These are phyloP conservation scores for Maudiozyma bulderi DNA, from an alignment of 805 yeast species.

Conservation along the genomic window DNA sequence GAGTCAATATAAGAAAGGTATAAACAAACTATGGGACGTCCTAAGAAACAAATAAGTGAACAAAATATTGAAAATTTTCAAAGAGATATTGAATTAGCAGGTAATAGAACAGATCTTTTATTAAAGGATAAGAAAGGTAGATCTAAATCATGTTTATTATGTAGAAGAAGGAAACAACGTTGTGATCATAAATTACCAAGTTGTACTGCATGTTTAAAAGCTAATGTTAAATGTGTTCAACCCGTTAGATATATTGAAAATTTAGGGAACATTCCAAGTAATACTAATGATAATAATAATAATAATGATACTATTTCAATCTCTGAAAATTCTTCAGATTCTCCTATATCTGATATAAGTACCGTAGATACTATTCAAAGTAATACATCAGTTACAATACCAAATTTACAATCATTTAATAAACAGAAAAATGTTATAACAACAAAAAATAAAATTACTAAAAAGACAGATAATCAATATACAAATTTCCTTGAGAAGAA, in stretches of 20 bases:
- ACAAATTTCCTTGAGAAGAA: slow-evolving; percentile 46
- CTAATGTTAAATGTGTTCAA: slow-evolving; percentile 51
- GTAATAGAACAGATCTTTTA: slow-evolving; percentile 19
- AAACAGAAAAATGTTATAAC: not conserved
- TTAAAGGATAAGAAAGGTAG: slow-evolving; percentile 42
- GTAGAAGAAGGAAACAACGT: slow-evolving; percentile 50
- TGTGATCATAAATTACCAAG: slow-evolving; percentile 58
- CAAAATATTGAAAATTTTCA: slow-evolving; percentile 28
- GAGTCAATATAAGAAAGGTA: not conserved
- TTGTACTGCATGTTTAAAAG: slow-evolving; percentile 58
- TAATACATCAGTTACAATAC: not conserved
- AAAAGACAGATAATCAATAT: slow-evolving; percentile 39
- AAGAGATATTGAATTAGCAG: slow-evolving; percentile 27
- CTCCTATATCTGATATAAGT: not conserved
- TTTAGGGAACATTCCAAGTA: slow-evolving; percentile 3
- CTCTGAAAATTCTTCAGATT: not conserved
- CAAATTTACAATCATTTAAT: no score
- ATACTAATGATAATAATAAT: slow-evolving; percentile 24
- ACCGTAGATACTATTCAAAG: not conserved
- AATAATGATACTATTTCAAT: slow-evolving; percentile 7
- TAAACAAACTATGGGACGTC: slow-evolving; percentile 26
- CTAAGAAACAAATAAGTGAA: slow-evolving; percentile 27
- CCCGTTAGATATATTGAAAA: slow-evolving; percentile 43
- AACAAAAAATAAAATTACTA: not conserved
- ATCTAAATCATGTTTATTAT: slow-evolving; percentile 46